Evolutionary conservation across 2,329 filamentous ascomycete genomes (phyloP).

Genomic region (Hysterium pulicare): DNA sequence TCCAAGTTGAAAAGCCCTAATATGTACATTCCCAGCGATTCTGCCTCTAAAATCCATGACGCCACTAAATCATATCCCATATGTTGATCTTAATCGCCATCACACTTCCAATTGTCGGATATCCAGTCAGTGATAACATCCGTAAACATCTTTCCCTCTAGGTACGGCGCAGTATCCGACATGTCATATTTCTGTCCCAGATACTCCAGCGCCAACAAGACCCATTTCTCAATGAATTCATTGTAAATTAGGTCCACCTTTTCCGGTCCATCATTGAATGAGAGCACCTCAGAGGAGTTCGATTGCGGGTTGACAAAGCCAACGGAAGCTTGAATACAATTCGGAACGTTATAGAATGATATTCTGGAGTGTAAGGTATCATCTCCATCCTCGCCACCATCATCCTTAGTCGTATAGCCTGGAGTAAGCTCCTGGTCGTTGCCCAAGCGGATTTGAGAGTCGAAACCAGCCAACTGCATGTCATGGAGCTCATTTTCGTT

Average conservation of each 20-base stretch:
- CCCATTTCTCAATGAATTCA: constrained; percentile 82
- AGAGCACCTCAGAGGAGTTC: constrained; percentile 4
- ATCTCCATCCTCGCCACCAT: constrained; percentile 78
- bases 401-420: constrained; percentile 89
- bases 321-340: constrained; percentile 71
- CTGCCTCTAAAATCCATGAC: no score
- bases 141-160: constrained; percentile 54
- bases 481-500: not conserved
- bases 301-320: constrained; percentile 51
- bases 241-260: constrained; percentile 86
- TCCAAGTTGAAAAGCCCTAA: no score
- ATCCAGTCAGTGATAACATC: constrained; percentile 60
- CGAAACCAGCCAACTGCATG: not conserved
- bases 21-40: no score
- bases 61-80: no score
- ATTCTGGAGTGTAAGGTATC: constrained; percentile 80
- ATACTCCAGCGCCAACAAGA: constrained; percentile 70
- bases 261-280: constrained; percentile 53
- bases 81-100: constrained; percentile 11
- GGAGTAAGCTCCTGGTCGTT: constrained; percentile 52
- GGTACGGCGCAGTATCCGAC: constrained; percentile 51
- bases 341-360: constrained; percentile 73
- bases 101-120: constrained; percentile 49
- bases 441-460: constrained; percentile 29
- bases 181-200: constrained; percentile 50